Percentiles rank a stretch among this genome's conserved stretches.
Evolutionary conservation across 2,329 filamentous ascomycete genomes (phyloP).

Genomic region (Cladophialophora yegresii): DNA sequence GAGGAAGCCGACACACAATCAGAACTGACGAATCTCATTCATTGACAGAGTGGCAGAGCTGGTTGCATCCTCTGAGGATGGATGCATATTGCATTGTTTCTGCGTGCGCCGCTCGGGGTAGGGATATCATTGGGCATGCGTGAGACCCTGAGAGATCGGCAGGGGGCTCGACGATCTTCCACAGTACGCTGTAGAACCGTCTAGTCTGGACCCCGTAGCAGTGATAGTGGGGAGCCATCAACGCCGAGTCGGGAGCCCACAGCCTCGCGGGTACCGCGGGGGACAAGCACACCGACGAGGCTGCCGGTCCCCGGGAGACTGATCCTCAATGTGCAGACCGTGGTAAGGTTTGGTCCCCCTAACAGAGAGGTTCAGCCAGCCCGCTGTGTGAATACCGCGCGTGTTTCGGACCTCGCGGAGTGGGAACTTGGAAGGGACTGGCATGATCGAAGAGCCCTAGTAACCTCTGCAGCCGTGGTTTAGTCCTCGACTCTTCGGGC

Average conservation of each 20-base stretch:
- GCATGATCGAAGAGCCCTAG: neutral
- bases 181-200: neutral
- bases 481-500: neutral
- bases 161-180: neutral
- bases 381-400: neutral
- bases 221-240: neutral
- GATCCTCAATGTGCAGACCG: too few relatives aligned
- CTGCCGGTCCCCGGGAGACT: neutral
- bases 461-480: neutral
- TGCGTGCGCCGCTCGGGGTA: too few relatives aligned
- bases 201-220: neutral
- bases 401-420: neutral
- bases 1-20: neutral
- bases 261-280: neutral
- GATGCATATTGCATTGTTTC: too few relatives aligned
- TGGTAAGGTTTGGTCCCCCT: neutral
- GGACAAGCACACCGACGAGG: neutral
- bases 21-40: neutral
- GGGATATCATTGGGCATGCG: neutral
- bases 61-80: too few relatives aligned
- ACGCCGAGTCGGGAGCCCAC: neutral
- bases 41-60: too few relatives aligned
- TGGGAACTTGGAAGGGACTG: too few relatives aligned
- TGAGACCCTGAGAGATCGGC: neutral
- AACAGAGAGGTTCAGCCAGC: neutral